These are phyloP conservation scores for Cyberlindnera petersonii DNA, from an alignment of 805 yeast species.

Conservation along the genomic window DNA sequence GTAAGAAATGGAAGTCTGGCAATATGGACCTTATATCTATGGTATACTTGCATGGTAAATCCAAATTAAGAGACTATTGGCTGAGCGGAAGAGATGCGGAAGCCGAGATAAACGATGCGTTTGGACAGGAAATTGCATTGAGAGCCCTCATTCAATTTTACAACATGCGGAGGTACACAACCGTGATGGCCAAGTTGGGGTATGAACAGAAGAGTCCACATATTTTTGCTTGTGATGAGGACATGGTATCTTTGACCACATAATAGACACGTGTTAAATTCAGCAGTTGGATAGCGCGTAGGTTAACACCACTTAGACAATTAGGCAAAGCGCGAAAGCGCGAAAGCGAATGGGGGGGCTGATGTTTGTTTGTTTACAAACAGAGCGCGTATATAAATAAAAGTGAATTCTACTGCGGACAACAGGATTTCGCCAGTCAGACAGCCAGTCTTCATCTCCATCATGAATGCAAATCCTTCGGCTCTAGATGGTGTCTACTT, in stretches of 20 bases:
- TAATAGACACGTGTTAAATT: no score
- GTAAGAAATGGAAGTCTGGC: constrained; percentile 87
- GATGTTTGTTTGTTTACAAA: constrained; percentile 12
- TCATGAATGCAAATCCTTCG: constrained; percentile 2
- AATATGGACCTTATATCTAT: constrained; percentile 93
- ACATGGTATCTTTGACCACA: constrained; percentile 19
- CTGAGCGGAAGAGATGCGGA: constrained; percentile 76
- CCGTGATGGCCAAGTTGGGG: constrained; percentile 53
- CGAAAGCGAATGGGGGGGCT: no score
- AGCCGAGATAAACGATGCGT: constrained; percentile 69
- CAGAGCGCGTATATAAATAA: no score
- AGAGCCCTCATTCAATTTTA: constrained; percentile 76
- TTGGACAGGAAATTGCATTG: constrained; percentile 81
- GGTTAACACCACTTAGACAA: no score
- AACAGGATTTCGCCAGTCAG: no score
- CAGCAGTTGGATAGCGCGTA: no score
- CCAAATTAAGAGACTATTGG: constrained; percentile 83
- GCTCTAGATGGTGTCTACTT: constrained; percentile 14
- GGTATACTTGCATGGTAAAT: constrained; percentile 70
- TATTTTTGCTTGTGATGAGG: constrained; percentile 40
- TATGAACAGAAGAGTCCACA: constrained; percentile 41
- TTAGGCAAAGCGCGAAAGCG: no score
- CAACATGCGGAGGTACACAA: constrained; percentile 55
- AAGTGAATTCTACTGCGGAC: no score
- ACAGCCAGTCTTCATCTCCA: no score